These are phyloP conservation scores for Diaporthe australafricana DNA, from an alignment of 2,329 filamentous ascomycete genomes.

Conservation along the genomic window DNA sequence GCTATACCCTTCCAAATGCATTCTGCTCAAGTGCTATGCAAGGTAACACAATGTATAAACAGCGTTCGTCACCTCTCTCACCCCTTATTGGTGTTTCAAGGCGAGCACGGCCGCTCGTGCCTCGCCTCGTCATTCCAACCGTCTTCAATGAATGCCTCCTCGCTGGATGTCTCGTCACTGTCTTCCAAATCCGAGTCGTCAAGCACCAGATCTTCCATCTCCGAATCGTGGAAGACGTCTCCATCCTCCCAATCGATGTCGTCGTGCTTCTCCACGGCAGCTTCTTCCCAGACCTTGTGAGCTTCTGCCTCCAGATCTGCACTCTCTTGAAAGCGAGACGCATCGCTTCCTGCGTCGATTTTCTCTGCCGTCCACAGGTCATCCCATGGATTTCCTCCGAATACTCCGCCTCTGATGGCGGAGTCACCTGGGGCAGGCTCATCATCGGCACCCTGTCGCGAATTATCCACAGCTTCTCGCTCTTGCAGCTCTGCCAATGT, in stretches of 20 bases:
- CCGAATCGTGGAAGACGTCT: background rate
- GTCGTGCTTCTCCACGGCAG: background rate
- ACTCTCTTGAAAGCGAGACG: background rate
- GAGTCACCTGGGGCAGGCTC: background rate
- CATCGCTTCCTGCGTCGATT: background rate
- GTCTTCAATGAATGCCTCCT: background rate
- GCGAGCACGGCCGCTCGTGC: background rate
- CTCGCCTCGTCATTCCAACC: background rate
- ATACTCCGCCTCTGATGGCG: background rate
- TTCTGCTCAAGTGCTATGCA: constrained; percentile 31
- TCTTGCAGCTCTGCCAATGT: constrained; percentile 30
- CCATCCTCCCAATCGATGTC: background rate
- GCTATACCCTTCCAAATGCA: constrained; percentile 18
- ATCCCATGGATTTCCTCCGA: background rate
- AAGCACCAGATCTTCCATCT: background rate
- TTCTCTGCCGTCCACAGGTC: constrained; percentile 11
- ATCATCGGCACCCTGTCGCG: background rate
- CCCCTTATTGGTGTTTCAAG: background rate
- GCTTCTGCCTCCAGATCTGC: constrained; percentile 16
- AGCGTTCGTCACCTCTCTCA: background rate
- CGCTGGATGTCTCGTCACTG: background rate
- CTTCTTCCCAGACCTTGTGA: constrained; percentile 21
- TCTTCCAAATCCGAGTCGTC: background rate
- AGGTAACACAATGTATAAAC: constrained; percentile 6
- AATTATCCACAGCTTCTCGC: background rate